Evolutionary conservation across 306 rosid genomes (phyloP).

Genomic region (Arachis stenosperma): DNA sequence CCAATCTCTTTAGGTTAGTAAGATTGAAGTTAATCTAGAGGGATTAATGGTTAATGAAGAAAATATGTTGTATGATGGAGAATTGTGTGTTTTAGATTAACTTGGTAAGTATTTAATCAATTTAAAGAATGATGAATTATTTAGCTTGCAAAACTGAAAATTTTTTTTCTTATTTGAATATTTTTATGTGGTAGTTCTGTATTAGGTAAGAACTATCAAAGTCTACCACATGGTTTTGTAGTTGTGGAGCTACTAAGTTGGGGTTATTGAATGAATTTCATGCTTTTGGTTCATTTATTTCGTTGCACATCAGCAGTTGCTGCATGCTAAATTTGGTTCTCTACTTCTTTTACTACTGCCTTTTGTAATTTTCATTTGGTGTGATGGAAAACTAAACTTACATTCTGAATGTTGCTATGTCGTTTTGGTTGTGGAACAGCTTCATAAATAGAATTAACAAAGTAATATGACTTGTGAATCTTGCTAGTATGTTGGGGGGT

Average conservation of each 20-base stretch:
- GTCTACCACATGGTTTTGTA: background rate
- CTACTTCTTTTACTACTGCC: constrained; percentile 5
- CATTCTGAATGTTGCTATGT: constrained; percentile 14
- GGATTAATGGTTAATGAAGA: background rate
- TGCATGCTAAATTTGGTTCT: constrained; percentile 33
- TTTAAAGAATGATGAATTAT: background rate
- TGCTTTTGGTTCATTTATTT: constrained; percentile 40
- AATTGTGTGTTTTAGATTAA: constrained; percentile 20
- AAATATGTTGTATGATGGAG: constrained; percentile 14
- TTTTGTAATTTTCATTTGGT: constrained; percentile 28
- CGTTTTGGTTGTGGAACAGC: constrained; percentile 12
- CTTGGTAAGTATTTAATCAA: constrained; percentile 13
- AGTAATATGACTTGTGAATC: constrained; percentile 18
- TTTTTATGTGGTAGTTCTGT: background rate
- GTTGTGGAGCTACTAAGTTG: constrained; percentile 8
- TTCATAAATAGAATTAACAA: constrained; percentile 6
- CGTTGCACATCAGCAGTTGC: constrained; percentile 28
- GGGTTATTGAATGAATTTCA: constrained; percentile 37
- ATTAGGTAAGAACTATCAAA: background rate
- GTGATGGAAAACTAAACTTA: constrained; percentile 26
- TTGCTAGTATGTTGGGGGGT: constrained; percentile 21
- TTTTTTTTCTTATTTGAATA: constrained; percentile 12
- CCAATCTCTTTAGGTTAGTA: no score
- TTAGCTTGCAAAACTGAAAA: background rate
- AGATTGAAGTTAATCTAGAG: background rate